These are phyloP conservation scores for Asterophora parasitica DNA, from an alignment of 768 basidiomycete species.

Conservation along the genomic window DNA sequence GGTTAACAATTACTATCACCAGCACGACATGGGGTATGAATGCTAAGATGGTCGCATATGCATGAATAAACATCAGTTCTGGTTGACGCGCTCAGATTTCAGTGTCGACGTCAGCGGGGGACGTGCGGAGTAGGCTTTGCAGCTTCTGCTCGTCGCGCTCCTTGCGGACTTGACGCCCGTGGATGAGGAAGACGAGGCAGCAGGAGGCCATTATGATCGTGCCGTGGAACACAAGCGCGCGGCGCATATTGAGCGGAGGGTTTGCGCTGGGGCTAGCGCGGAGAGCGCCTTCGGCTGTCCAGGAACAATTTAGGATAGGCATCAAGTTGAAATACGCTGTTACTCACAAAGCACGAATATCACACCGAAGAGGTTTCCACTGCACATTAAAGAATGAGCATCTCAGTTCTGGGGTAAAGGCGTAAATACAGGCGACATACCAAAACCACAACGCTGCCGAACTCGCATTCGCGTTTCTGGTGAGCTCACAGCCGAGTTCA, in stretches of 20 bases:
- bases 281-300: slow-evolving; percentile 59
- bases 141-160: slow-evolving; percentile 54
- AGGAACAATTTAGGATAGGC: neutral
- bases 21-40: neutral
- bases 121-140: neutral
- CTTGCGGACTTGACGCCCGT: slow-evolving; percentile 60
- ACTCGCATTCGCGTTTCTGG: slow-evolving; percentile 74
- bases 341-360: slow-evolving; percentile 56
- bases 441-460: slow-evolving; percentile 73
- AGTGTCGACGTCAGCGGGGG: neutral
- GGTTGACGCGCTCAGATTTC: neutral
- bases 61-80: slow-evolving; percentile 1
- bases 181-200: slow-evolving; percentile 43
- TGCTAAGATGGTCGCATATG: neutral
- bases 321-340: neutral
- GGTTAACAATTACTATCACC: neutral
- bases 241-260: slow-evolving; percentile 73
- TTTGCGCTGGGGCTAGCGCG: slow-evolving; percentile 54
- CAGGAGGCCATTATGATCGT: slow-evolving; percentile 37
- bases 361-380: slow-evolving; percentile 63
- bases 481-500: slow-evolving; percentile 77
- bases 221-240: slow-evolving; percentile 65
- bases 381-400: slow-evolving; percentile 20
- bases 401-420: neutral
- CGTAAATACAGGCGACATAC: slow-evolving; percentile 35